Base-by-base conservation (phyloP, 345 rosid genomes). In the Eucalyptus melliodora region DNA sequence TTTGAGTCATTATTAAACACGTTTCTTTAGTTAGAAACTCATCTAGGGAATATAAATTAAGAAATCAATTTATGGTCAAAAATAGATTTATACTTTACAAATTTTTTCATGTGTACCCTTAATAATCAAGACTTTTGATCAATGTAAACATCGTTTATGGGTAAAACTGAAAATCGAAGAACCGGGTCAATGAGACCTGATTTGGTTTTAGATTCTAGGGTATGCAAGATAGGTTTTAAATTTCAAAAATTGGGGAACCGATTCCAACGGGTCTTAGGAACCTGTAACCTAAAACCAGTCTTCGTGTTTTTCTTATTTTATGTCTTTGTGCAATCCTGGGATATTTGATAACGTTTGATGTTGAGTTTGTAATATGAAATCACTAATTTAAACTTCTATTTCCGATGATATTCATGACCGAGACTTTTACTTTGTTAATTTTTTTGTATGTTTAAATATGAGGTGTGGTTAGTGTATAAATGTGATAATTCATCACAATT, bases 21-120 rank as follows among this genome's bases (percentile, higher is more conserved):
- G 0, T 17, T 53, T 53, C 4, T 53, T 3, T 53, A 0, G 0
- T 53, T 53, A 53, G 5, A 53, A 53, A 53, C 26, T 53, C 0
- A 0, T 21, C 0, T 0, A 1, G 0, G 0, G 0, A 53, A 21
- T 21, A 53, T 0, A 53, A 21, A 21, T 53, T 53, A 1, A 21
- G 2, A 53, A 53, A 53, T 53, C 0, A 53, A 53, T 2, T 8
- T 53, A 53, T 53, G 24, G 1, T 3, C 1, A 53, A 0, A 53
- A 53, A 0, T 21, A 4, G 5, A 53, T 53, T 53, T 53, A 21
- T 53, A 53, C 21, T 53, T 1, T 0, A 53, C 0, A 53, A 19
- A 3, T 1, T 21, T 53, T 53, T 9, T 51, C 4, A 53, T 19
- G 23, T 1, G 0, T 21, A 26, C 59, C 2, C 2, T 8, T 53